These are phyloP conservation scores for Yamadazyma epiphylla DNA, from an alignment of 1,139 yeast species.

Conservation along the genomic window DNA sequence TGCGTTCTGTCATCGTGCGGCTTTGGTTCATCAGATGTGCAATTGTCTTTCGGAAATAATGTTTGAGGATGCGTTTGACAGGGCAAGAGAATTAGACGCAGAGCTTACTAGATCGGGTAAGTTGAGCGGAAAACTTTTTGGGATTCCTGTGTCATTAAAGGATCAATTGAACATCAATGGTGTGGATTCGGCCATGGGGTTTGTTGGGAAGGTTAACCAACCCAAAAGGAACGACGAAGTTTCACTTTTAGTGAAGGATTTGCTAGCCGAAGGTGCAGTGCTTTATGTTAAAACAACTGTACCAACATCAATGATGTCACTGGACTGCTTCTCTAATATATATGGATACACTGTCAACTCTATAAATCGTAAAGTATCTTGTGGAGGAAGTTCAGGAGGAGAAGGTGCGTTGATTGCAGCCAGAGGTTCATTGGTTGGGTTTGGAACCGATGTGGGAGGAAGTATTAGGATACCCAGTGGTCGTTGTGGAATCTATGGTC, in stretches of 20 bases:
- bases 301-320: conserved; percentile 30
- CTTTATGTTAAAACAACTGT: conserved; percentile 25
- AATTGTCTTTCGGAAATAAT: conserved; percentile 31
- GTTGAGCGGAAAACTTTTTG: conserved; percentile 28
- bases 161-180: conserved; percentile 32
- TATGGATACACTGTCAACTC: conserved; percentile 29
- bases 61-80: conserved; percentile 24
- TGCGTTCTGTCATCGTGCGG: conserved; percentile 26
- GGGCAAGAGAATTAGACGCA: conserved; percentile 24
- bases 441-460: conserved; percentile 61
- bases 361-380: conserved; percentile 19
- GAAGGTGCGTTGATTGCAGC: conserved; percentile 30
- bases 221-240: conserved; percentile 15
- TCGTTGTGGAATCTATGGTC: conserved; percentile 6
- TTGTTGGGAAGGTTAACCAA: conserved; percentile 26
- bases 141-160: conserved; percentile 37
- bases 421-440: conserved; percentile 41
- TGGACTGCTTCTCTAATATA: conserved; percentile 26
- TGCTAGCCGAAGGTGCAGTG: conserved; percentile 24
- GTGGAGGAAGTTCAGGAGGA: conserved; percentile 38
- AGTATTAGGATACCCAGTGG: conserved; percentile 40
- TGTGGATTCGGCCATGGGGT: conserved; percentile 42
- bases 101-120: conserved; percentile 17
- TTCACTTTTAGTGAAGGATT: conserved; percentile 17
- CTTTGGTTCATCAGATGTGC: conserved; percentile 41